Evolutionary conservation across 257 asterid species (phyloP).

Genomic region (Solanum sparsipilum): DNA sequence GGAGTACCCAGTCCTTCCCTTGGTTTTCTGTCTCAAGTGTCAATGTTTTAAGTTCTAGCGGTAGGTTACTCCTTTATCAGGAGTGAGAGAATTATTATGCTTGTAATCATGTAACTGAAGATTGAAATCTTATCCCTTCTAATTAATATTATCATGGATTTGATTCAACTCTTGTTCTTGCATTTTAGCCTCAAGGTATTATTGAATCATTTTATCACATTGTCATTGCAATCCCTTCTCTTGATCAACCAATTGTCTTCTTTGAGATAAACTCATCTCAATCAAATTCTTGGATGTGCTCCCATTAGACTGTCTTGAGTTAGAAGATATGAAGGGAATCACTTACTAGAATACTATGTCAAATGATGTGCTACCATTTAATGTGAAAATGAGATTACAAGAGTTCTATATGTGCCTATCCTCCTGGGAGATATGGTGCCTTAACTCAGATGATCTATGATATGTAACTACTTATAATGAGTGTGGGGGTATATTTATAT

Average conservation of each 20-base stretch:
- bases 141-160: constrained; percentile 8
- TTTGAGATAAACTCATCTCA: constrained; percentile 27
- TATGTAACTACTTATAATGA: constrained; percentile 6
- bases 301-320: neutral
- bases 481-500: neutral
- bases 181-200: constrained; percentile 23
- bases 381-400: constrained; percentile 8
- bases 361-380: constrained; percentile 21
- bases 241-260: constrained; percentile 1
- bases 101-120: constrained; percentile 28
- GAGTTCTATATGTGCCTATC: constrained; percentile 9
- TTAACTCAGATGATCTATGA: constrained; percentile 29
- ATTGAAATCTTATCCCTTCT: constrained; percentile 11
- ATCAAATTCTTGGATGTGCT: constrained; percentile 11
- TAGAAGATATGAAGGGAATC: constrained; percentile 14
- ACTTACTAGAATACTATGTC: constrained; percentile 23
- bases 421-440: constrained; percentile 5
- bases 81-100: constrained; percentile 7
- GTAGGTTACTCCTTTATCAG: constrained; percentile 24
- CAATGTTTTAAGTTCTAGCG: constrained; percentile 15
- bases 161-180: constrained; percentile 20
- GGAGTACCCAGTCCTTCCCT: neutral
- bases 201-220: constrained; percentile 14
- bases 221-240: constrained; percentile 8
- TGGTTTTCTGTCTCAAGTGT: constrained; percentile 6